Evolutionary conservation across 2,329 filamentous ascomycete genomes (phyloP).

Genomic region (Whalleya microplaca): DNA sequence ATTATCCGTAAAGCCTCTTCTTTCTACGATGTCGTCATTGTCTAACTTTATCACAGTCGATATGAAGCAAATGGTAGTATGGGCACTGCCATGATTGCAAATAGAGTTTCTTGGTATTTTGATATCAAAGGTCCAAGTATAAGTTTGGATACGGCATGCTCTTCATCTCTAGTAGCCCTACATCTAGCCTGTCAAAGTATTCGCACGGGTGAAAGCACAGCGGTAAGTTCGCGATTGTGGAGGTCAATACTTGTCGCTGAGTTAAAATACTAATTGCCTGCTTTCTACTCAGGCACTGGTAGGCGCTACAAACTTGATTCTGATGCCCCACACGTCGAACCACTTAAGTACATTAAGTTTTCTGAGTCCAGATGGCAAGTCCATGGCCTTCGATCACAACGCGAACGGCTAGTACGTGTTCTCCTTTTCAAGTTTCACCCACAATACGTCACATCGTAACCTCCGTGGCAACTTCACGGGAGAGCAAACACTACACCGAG

Average conservation of each 20-base stretch:
- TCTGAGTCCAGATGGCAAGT: constrained; percentile 33
- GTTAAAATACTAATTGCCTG: constrained; percentile 4
- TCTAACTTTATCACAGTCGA: constrained; percentile 18
- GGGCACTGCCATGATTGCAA: constrained; percentile 40
- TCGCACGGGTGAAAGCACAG: constrained; percentile 38
- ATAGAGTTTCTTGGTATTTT: constrained; percentile 44
- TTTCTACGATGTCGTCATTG: constrained; percentile 14
- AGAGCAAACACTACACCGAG: too few relatives aligned
- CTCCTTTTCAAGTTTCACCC: not conserved
- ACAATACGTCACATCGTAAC: not conserved
- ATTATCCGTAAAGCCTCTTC: constrained; percentile 33
- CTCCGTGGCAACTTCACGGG: too few relatives aligned
- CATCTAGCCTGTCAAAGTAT: constrained; percentile 44
- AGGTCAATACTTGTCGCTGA: not conserved
- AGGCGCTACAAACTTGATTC: constrained; percentile 34
- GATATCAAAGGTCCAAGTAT: constrained; percentile 45
- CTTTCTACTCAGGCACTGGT: constrained; percentile 27
- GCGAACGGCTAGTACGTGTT: constrained; percentile 32
- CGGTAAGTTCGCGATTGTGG: constrained; percentile 19
- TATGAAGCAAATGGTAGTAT: constrained; percentile 35
- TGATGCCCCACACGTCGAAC: constrained; percentile 37
- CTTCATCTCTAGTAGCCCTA: constrained; percentile 43
- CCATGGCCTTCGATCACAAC: constrained; percentile 35
- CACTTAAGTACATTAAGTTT: constrained; percentile 35
- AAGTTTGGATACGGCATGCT: constrained; percentile 49